These are phyloP conservation scores for Lasiosphaeria ovina DNA, from an alignment of 495 filamentous ascomycete genomes.

Conservation along the genomic window DNA sequence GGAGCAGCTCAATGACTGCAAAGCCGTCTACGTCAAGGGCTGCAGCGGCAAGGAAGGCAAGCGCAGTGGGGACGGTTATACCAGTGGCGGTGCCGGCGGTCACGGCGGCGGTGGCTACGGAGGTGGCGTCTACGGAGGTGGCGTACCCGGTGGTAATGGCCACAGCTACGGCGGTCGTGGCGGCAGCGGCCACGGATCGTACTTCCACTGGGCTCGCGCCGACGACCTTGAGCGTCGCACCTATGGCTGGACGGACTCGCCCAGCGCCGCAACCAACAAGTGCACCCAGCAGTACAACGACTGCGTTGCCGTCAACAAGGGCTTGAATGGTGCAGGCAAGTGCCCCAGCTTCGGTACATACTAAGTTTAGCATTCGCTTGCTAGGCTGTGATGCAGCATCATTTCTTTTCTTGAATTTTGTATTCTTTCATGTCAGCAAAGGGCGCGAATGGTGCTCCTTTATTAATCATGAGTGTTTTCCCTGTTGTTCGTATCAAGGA, in stretches of 20 bases:
- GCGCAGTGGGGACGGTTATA: too few species aligned
- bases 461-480: too few species aligned
- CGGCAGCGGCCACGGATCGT: constrained; percentile 1
- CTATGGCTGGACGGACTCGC: constrained; percentile 24
- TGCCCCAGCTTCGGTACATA: constrained; percentile 17
- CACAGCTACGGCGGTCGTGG: too few species aligned
- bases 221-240: constrained; percentile 15
- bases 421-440: too few species aligned
- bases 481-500: too few species aligned
- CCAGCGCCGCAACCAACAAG: constrained; percentile 31
- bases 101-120: too few species aligned
- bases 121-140: too few species aligned
- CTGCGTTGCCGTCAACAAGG: constrained; percentile 30
- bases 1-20: constrained; percentile 46
- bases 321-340: constrained; percentile 19
- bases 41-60: constrained; percentile 24
- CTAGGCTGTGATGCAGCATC: not conserved
- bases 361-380: not conserved
- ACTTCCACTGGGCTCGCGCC: constrained; percentile 15
- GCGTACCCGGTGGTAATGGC: too few species aligned
- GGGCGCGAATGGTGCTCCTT: too few species aligned
- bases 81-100: too few species aligned
- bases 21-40: constrained; percentile 42
- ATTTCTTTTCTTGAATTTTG: too few species aligned
- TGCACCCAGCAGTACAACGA: constrained; percentile 43